phyloP scores from a whole-genome alignment of 164 flowering plant genomes.

The Liriodendron chinense region DNA sequence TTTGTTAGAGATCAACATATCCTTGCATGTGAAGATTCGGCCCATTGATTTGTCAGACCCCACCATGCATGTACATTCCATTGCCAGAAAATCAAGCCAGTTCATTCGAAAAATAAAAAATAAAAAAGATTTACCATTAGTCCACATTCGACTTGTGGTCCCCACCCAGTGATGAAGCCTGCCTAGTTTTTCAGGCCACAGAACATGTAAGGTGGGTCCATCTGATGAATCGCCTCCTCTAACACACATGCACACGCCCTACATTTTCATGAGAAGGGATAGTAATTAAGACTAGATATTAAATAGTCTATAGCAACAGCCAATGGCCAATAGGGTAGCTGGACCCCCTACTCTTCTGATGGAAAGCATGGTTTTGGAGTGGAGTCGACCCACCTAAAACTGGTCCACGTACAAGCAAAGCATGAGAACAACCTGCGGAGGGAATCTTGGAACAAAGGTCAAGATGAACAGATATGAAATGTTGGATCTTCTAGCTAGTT shows the following conservation, averaged over 20 bases:
- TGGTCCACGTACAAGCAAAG: slow-evolving; percentile 9
- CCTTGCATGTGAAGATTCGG: neutral
- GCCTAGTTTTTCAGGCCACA: too few species aligned
- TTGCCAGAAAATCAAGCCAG: too few species aligned
- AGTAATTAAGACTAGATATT: neutral
- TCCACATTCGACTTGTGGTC: too few species aligned
- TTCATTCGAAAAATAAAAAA: too few species aligned
- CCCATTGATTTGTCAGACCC: neutral
- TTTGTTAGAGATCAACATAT: neutral
- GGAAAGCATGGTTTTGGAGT: too few species aligned
- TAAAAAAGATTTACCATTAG: too few species aligned
- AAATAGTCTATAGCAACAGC: neutral
- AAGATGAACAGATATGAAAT: neutral
- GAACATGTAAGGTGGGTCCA: neutral
- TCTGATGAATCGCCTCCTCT: neutral
- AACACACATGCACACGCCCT: neutral
- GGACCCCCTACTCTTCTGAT: neutral
- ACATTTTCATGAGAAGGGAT: neutral
- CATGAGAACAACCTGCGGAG: slow-evolving; percentile 16
- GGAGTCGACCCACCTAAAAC: neutral
- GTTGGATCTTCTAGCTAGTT: slow-evolving; percentile 17
- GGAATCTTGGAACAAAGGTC: slow-evolving; percentile 18
- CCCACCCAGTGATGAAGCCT: too few species aligned
- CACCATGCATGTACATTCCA: neutral
- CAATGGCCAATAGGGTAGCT: neutral